These are phyloP conservation scores for Penicillium bialowiezense DNA, from an alignment of 495 filamentous ascomycete species.

Conservation along the genomic window DNA sequence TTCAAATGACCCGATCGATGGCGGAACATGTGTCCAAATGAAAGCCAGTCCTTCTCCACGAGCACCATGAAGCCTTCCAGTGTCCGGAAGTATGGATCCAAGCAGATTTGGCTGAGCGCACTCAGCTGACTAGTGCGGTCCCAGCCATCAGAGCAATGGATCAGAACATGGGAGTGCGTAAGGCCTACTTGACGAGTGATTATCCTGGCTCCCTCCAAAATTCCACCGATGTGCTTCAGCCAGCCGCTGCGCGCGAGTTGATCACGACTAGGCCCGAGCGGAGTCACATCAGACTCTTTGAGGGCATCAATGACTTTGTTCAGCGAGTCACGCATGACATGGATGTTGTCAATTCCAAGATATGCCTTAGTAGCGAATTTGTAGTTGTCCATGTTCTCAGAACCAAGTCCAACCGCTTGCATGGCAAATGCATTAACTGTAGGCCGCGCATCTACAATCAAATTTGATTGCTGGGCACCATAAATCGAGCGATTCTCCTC, in stretches of 20 bases:
- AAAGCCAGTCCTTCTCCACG: slow-evolving; percentile 97
- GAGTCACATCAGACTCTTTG: slow-evolving; percentile 88
- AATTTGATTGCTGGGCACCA: slow-evolving; percentile 88
- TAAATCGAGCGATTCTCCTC: slow-evolving; percentile 64
- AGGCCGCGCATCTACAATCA: slow-evolving; percentile 95
- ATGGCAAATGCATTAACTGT: slow-evolving; percentile 95
- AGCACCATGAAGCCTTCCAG: slow-evolving; percentile 93
- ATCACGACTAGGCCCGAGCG: slow-evolving; percentile 79
- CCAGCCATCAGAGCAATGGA: slow-evolving; percentile 98
- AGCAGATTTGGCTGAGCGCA: slow-evolving; percentile 86
- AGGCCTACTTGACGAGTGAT: slow-evolving; percentile 89
- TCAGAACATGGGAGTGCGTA: slow-evolving; percentile 89
- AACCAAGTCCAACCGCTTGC: slow-evolving; percentile 90
- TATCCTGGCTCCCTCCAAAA: slow-evolving; percentile 78
- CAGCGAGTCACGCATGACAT: slow-evolving; percentile 94
- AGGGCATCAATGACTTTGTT: slow-evolving; percentile 85
- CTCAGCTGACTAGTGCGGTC: slow-evolving; percentile 95
- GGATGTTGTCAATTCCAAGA: slow-evolving; percentile 98
- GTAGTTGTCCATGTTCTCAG: slow-evolving; percentile 98
- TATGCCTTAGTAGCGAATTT: slow-evolving; percentile 88
- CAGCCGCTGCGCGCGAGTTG: slow-evolving; percentile 80
- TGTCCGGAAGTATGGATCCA: slow-evolving; percentile 95
- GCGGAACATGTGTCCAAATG: slow-evolving; percentile 96
- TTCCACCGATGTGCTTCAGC: slow-evolving; percentile 83
- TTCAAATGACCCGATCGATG: slow-evolving; percentile 81